Evolutionary conservation across 177 flowering plant species (phyloP).

Genomic region (Vitis hybrid): DNA sequence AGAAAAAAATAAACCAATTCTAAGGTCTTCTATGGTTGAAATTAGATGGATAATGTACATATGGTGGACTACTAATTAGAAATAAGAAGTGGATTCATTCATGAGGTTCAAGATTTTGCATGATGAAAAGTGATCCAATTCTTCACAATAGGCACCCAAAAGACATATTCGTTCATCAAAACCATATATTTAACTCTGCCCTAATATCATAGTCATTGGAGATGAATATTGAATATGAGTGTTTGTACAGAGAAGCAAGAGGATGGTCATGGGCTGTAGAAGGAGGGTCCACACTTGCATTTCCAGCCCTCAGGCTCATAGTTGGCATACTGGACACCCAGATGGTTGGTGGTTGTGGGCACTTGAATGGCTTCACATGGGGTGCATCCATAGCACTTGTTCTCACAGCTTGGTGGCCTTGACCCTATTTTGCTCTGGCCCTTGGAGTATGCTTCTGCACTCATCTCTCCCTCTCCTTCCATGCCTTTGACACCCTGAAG

Average conservation of each 20-base stretch:
- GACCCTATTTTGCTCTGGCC: constrained; percentile 45
- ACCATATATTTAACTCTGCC: too few species aligned
- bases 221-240: too few species aligned
- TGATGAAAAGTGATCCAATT: too few species aligned
- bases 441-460: constrained; percentile 2
- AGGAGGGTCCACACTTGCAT: constrained; percentile 65
- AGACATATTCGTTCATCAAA: too few species aligned
- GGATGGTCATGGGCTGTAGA: constrained; percentile 45
- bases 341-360: constrained; percentile 38
- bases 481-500: constrained; percentile 4
- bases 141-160: too few species aligned
- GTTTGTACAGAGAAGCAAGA: neutral
- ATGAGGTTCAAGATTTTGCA: too few species aligned
- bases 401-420: constrained; percentile 64
- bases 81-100: too few species aligned
- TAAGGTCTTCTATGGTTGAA: too few species aligned
- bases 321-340: constrained; percentile 49
- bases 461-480: constrained; percentile 7
- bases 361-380: constrained; percentile 71
- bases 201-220: too few species aligned
- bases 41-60: too few species aligned
- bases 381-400: constrained; percentile 60
- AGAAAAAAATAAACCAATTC: too few species aligned
- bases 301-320: constrained; percentile 70
- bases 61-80: too few species aligned